Conservation (phyloP, 768 basidiomycete genomes). For the Strobilomyces echinocephalus region DNA sequence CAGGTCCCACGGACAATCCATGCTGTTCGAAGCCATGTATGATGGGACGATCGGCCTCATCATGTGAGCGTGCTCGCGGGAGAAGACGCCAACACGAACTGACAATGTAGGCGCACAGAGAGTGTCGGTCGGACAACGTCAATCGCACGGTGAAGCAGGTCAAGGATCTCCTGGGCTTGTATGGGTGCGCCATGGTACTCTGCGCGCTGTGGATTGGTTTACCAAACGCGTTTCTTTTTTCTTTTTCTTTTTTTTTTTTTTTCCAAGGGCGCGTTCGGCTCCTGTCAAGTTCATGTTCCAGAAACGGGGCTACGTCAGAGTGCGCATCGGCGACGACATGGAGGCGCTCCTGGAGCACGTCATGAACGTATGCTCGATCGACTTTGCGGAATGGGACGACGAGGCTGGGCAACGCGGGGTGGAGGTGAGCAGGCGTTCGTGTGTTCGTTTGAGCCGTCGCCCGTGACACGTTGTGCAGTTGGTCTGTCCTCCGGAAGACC, state of each 20-base stretch:
- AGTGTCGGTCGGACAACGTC: conserved; percentile 59
- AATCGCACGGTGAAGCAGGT: conserved; percentile 58
- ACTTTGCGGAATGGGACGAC: conserved; percentile 39
- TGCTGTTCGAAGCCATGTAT: conserved; percentile 60
- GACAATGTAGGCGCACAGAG: conserved; percentile 34
- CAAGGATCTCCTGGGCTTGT: conserved; percentile 45
- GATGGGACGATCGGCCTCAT: conserved; percentile 57
- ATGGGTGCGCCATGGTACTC: conserved; percentile 36
- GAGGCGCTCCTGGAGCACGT: conserved; percentile 36
- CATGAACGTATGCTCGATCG: conserved; percentile 39
- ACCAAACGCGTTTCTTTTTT: neutral
- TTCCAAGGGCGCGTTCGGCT: conserved; percentile 50
- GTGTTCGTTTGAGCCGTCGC: neutral
- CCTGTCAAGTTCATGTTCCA: conserved; percentile 65
- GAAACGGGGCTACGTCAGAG: conserved; percentile 48
- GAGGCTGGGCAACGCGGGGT: conserved; percentile 31
- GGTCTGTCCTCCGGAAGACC: conserved; percentile 38
- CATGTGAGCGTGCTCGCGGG: conserved; percentile 41
- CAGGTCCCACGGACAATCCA: conserved; percentile 43
- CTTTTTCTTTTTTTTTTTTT: neutral
- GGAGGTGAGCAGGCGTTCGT: conserved; percentile 27
- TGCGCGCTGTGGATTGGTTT: neutral
- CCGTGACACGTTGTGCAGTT: conserved; percentile 32
- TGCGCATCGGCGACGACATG: conserved; percentile 36
- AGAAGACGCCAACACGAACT: conserved; percentile 8